phyloP scores from a whole-genome alignment of 371 early-diverging fungal genomes.

The Mucor piriformis region DNA sequence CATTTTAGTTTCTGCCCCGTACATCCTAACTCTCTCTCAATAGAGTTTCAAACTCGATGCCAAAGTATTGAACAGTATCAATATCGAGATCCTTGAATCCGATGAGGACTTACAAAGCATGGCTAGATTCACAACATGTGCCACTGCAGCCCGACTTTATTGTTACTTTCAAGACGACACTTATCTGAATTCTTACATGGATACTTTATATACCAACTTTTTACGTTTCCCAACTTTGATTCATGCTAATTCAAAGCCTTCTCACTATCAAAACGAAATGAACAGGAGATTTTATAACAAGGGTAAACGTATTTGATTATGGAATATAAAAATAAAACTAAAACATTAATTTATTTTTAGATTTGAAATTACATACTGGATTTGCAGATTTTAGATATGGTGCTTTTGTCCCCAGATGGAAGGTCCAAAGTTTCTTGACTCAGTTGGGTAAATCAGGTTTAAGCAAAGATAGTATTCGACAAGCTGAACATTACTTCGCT shows the following conservation, averaged over 20 bases:
- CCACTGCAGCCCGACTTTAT: conserved; percentile 57
- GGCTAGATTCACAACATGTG: conserved; percentile 63
- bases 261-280: conserved; percentile 57
- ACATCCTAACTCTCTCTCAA: too few species aligned
- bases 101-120: conserved; percentile 57
- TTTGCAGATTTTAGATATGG: conserved; percentile 68
- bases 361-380: conserved; percentile 57
- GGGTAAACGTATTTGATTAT: not conserved
- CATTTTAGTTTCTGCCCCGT: too few species aligned
- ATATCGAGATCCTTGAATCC: conserved; percentile 47
- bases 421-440: conserved; percentile 52
- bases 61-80: conserved; percentile 7
- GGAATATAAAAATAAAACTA: not conserved
- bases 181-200: conserved; percentile 59
- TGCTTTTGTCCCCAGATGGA: conserved; percentile 53
- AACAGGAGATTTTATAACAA: conserved; percentile 65
- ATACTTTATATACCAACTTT: conserved; percentile 65
- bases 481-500: conserved; percentile 65
- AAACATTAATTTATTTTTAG: conserved; percentile 12
- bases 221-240: conserved; percentile 57
- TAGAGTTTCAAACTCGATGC: conserved; percentile 16
- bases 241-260: conserved; percentile 62
- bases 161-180: conserved; percentile 71
- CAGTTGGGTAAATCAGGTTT: conserved; percentile 60
- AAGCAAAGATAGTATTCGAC: conserved; percentile 50